phyloP scores from a whole-genome alignment of 352 stramenopile species.

The Pythium sukuiense region DNA sequence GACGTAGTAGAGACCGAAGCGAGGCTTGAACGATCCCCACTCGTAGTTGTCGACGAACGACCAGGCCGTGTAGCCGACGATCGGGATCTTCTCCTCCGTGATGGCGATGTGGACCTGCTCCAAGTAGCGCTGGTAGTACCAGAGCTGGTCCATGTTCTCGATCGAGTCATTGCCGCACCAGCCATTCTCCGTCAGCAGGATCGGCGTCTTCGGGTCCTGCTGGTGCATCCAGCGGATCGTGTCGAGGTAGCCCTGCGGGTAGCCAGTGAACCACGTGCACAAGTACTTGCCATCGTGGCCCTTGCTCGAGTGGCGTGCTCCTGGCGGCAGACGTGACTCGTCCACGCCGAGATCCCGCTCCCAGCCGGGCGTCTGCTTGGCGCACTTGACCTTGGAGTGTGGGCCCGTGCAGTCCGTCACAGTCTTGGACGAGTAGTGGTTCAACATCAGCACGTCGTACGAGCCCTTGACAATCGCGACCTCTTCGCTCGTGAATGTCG shows the following conservation, averaged over 20 bases:
- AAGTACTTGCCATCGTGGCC: constrained; percentile 33
- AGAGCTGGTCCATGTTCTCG: constrained; percentile 61
- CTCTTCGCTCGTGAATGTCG: constrained; percentile 83
- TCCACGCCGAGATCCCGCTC: constrained; percentile 55
- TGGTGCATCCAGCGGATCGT: constrained; percentile 56
- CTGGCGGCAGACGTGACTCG: constrained; percentile 46
- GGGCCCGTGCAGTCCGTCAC: constrained; percentile 51
- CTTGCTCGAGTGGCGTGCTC: constrained; percentile 53
- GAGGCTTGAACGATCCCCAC: constrained; percentile 78
- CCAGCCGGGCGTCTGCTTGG: constrained; percentile 37
- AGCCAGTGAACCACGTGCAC: constrained; percentile 52
- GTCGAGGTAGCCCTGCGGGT: constrained; percentile 51
- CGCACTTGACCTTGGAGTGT: constrained; percentile 39
- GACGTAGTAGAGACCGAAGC: constrained; percentile 70
- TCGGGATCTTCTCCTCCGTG: constrained; percentile 52
- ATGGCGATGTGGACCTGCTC: constrained; percentile 62
- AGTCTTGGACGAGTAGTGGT: constrained; percentile 89
- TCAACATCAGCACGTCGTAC: constrained; percentile 94
- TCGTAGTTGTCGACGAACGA: constrained; percentile 95
- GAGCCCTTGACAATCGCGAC: constrained; percentile 76
- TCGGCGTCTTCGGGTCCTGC: constrained; percentile 38
- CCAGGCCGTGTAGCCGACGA: constrained; percentile 94
- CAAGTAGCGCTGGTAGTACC: constrained; percentile 60
- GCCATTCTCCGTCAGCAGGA: constrained; percentile 68
- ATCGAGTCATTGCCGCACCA: constrained; percentile 65